Base-by-base conservation (phyloP, 768 basidiomycete genomes). In the Boletus edulis region DNA sequence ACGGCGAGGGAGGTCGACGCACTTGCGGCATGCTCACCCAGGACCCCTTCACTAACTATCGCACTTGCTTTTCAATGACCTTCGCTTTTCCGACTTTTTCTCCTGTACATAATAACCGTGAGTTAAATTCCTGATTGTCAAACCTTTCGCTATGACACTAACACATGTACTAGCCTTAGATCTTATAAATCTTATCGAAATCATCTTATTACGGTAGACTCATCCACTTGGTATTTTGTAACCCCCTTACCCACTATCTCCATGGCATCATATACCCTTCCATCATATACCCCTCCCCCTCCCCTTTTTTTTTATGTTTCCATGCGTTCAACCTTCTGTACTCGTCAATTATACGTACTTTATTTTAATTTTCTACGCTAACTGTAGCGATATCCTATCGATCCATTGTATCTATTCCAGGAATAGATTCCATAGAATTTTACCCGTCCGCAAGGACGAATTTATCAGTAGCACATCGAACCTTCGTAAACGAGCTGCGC, bases 311-410 rank as follows among this genome's bases (percentile, higher is more conserved):
- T 32, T 46, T 43, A 10, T 41, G 29, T 44, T 52, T 13, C n/a
- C 40, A 3, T 14, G 7, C 22, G 4, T 31, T 18, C 18, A 34
- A n/a, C 38, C 4, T 17, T 24, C 29, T 38, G 7, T 24, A 47
- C 27, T 40, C 3, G 12, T 48, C 41, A 8, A 13, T 7, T 7
- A 47, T 35, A 46, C 48, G n/a, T 49, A 54, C 18, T 7, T 53
- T 49, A 31, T 34, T 27, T 29, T 39, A 17, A 20, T 11, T 41
- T 43, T 18, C 12, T 46, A 14, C 11, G 6, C 34, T 42, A 35
- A 59, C 32, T 68, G 64, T 68, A 68, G 61, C 55, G 15, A 20
- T 63, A 67, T n/a, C 32, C 12, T 29, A 22, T 22, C 22, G 22
- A 22, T 22, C 22, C 22, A 3, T 41, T 57, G 52, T 65, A 51